Percentiles rank a stretch among this genome's conserved stretches.
These are phyloP conservation scores for Diaporthe ampelina DNA, from an alignment of 2,329 filamentous ascomycete genomes.

Conservation along the genomic window DNA sequence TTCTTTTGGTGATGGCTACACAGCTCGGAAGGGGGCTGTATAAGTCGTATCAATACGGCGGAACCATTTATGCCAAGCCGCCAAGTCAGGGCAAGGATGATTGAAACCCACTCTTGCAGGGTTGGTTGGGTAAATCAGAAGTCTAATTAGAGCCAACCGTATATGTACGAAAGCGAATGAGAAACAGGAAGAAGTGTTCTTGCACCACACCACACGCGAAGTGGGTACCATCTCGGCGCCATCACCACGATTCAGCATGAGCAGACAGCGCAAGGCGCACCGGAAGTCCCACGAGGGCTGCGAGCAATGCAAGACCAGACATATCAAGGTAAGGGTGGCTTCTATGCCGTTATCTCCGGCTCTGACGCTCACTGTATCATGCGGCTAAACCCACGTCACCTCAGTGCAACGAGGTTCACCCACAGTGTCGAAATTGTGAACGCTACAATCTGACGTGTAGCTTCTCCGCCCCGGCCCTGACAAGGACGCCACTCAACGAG, in stretches of 20 bases:
- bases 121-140: neutral
- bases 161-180: conserved; percentile 15
- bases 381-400: neutral
- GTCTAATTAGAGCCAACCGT: neutral
- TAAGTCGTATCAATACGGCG: conserved; percentile 10
- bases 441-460: conserved; percentile 14
- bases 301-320: conserved; percentile 15
- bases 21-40: no score
- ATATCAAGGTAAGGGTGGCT: conserved; percentile 5
- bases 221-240: neutral
- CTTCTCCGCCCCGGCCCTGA: conserved; percentile 5
- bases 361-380: neutral
- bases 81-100: neutral
- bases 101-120: neutral
- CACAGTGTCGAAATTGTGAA: conserved; percentile 1
- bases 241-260: neutral
- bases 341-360: neutral
- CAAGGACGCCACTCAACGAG: conserved; percentile 7
- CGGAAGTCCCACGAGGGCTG: conserved; percentile 4
- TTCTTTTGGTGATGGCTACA: neutral
- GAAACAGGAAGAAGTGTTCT: neutral
- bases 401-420: conserved; percentile 15
- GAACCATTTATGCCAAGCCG: neutral
- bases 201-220: neutral
- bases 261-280: neutral